Percentiles rank a stretch among this genome's conserved stretches.
Conservation (phyloP, 768 basidiomycete genomes). For the Pulveroboletus sp. region DNA sequence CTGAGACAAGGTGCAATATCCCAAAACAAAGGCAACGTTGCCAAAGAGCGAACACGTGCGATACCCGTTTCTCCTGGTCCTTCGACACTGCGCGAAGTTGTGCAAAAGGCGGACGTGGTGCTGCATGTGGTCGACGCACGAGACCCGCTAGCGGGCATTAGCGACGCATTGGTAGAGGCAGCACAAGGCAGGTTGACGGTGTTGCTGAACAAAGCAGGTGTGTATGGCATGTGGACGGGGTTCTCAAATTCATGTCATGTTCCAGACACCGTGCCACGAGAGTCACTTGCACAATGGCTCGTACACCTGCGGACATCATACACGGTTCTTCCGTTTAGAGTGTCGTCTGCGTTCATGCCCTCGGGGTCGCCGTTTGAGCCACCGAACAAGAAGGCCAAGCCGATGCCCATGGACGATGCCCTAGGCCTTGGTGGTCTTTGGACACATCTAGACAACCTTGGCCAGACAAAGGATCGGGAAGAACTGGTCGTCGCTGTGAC, state of each 20-base stretch:
- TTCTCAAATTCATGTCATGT: background rate
- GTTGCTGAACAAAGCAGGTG: slow-evolving; percentile 88
- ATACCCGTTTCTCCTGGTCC: slow-evolving; percentile 28
- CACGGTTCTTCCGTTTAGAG: slow-evolving; percentile 69
- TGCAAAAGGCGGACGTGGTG: slow-evolving; percentile 76
- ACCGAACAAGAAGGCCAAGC: slow-evolving; percentile 45
- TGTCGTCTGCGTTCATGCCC: slow-evolving; percentile 65
- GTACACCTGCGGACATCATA: slow-evolving; percentile 53
- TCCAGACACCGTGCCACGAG: slow-evolving; percentile 75
- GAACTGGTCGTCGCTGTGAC: slow-evolving; percentile 70
- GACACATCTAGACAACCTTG: slow-evolving; percentile 44
- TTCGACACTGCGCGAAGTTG: slow-evolving; percentile 37
- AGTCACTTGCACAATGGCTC: slow-evolving; percentile 70
- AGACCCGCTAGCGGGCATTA: slow-evolving; percentile 73
- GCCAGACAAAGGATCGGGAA: slow-evolving; percentile 43
- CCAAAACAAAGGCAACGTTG: background rate
- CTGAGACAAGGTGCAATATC: slow-evolving; percentile 8
- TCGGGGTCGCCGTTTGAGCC: slow-evolving; percentile 20
- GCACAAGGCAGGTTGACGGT: slow-evolving; percentile 50
- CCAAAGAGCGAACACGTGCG: slow-evolving; percentile 7
- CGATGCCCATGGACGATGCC: slow-evolving; percentile 48
- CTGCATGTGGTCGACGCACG: slow-evolving; percentile 80
- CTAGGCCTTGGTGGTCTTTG: slow-evolving; percentile 55
- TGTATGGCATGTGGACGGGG: slow-evolving; percentile 24
- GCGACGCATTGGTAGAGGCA: slow-evolving; percentile 51